phyloP scores from a whole-genome alignment of 1,284 basidiomycete genomes.

The Cryptococcus sp. region DNA sequence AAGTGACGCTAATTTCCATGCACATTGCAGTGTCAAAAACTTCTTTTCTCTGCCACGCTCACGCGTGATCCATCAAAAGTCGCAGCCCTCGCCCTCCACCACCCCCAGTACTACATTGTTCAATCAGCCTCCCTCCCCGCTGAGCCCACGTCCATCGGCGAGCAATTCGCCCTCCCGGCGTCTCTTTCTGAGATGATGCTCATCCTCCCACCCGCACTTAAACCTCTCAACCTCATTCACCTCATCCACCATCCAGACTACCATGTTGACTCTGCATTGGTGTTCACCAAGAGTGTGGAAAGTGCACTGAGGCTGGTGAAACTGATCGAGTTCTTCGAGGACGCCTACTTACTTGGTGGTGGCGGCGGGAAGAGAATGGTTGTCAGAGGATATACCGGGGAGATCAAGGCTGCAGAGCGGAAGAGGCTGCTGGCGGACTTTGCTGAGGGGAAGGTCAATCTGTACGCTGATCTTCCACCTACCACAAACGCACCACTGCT shows the following conservation, averaged over 20 bases:
- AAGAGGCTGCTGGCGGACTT: conserved; percentile 76
- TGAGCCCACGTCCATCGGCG: conserved; percentile 47
- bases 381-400: conserved; percentile 78
- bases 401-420: conserved; percentile 70
- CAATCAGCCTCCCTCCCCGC: conserved; percentile 50
- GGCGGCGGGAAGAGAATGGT: conserved; percentile 48
- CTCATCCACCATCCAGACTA: conserved; percentile 59
- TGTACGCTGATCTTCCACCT: conserved; percentile 57
- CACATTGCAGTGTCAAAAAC: conserved; percentile 75
- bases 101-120: conserved; percentile 87
- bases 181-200: conserved; percentile 80
- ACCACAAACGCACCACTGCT: neutral
- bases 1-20: neutral
- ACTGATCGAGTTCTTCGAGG: conserved; percentile 78
- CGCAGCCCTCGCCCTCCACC: conserved; percentile 69
- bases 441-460: conserved; percentile 72
- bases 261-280: conserved; percentile 57
- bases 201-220: conserved; percentile 71
- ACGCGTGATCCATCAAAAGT: conserved; percentile 92
- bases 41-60: conserved; percentile 94
- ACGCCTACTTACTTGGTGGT: conserved; percentile 47
- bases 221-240: conserved; percentile 86
- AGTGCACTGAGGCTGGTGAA: conserved; percentile 77
- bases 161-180: conserved; percentile 77
- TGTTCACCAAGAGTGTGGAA: conserved; percentile 96